Evolutionary conservation across 2,329 filamentous ascomycete genomes (phyloP), one percentile per base, ranked within the genome.

Genomic region (Graphilbum ipis-grandicollis): DNA sequence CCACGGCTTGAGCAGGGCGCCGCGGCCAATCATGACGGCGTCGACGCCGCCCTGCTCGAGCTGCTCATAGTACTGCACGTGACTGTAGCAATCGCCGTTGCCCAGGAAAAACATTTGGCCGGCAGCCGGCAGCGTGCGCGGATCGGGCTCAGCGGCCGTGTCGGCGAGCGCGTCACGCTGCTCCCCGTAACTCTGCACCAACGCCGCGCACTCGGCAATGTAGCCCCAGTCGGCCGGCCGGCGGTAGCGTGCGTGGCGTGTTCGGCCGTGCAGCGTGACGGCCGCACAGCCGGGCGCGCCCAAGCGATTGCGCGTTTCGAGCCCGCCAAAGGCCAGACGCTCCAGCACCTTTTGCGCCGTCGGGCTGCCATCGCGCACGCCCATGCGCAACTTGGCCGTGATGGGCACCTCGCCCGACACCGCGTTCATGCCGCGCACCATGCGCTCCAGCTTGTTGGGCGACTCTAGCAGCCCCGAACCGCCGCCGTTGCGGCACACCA

Each of bases 1-100:
- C 90, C 90, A 98, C 1, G 90, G 90, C 60, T 98, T 98, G 59
- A 96, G 83, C 40, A 98, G 69, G 9, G 90, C 90, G 39, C 90
- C 90, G 42, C 90, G 81, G n/a, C 78, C 90, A 42, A 96, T 75
- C 90, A 98, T 96, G 52, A 93, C 81, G n/a, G 75, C 75, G 59
- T 96, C 88, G 33, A 96, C 85, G 33, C 73, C 71, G 26, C 82
- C 70, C 41, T 88, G 70, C 34, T 78, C 66, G 29, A 96, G 64
- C 50, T 90, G 76, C 39, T 75, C 62, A 44, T 75, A 75, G 60
- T 96, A 96, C 53, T 96, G 85, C 23, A 76, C 60, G 55, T 96
- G 85, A 5, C 85, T 94, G 60, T 83, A 94, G 57, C 86, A 90
- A 58, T 98, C 90, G 34, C 90, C 90, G 55, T 98, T 98, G 48